These are phyloP conservation scores for Deuterostichococcus epilithicus DNA, from an alignment of 139 green algal species.

Conservation along the genomic window DNA sequence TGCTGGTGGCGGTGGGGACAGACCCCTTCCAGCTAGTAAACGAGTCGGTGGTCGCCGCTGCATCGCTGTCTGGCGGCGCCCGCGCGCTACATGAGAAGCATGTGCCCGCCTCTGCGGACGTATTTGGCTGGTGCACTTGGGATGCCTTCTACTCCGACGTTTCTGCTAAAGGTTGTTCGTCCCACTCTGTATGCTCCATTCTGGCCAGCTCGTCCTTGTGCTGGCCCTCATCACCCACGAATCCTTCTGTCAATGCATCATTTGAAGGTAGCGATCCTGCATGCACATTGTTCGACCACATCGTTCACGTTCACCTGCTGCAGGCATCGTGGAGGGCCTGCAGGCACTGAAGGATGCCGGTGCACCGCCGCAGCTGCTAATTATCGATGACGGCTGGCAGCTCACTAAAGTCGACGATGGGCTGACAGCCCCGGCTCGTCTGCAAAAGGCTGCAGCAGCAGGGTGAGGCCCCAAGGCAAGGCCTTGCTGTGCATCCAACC, in stretches of 20 bases:
- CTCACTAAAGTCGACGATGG: not conserved
- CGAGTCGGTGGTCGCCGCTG: slow-evolving; percentile 57
- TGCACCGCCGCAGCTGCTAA: slow-evolving; percentile 56
- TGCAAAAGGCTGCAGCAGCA: not conserved
- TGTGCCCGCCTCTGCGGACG: slow-evolving; percentile 75
- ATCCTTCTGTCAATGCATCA: not conserved
- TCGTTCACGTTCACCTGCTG: too few relatives aligned
- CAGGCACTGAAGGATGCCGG: slow-evolving; percentile 40
- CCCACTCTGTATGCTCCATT: slow-evolving; percentile 29
- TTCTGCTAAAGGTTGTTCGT: slow-evolving; percentile 46
- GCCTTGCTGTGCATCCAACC: too few relatives aligned
- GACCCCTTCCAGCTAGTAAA: slow-evolving; percentile 63
- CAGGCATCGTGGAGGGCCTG: slow-evolving; percentile 54
- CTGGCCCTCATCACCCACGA: not conserved
- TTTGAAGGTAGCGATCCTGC: not conserved
- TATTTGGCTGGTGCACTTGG: slow-evolving; percentile 94
- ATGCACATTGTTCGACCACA: too few relatives aligned
- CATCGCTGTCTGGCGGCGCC: slow-evolving; percentile 57
- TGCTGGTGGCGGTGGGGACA: slow-evolving; percentile 35
- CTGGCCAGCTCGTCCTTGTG: slow-evolving; percentile 61
- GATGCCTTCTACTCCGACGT: slow-evolving; percentile 95
- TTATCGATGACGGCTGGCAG: slow-evolving; percentile 61
- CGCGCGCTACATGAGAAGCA: slow-evolving; percentile 53
- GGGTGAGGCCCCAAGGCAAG: too few relatives aligned
- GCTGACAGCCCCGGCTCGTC: too few relatives aligned